Base-by-base conservation (phyloP, 257 asterid species). In the Solanum verrucosum region DNA sequence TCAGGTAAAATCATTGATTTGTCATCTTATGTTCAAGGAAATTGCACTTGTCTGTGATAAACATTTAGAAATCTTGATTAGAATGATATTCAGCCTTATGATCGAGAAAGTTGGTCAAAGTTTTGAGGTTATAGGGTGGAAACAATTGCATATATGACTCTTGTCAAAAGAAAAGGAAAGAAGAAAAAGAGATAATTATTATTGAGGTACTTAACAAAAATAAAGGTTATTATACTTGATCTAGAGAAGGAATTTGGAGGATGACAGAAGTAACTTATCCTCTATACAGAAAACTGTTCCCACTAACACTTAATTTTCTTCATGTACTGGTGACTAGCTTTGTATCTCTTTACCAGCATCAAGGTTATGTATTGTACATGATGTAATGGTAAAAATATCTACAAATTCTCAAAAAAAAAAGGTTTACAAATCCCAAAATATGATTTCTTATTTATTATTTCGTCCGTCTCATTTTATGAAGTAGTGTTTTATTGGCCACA, bases 1-100 rank as follows among this genome's bases (percentile, higher is more conserved):
- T 89, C 98, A 97, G 99, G 99, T 97, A 67, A 27, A 27, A 34
- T 21, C 73, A 33, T 44, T 67, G 84, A 63, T 83, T 37, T 56
- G 84, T 71, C 68, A 86, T 72, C 44, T 83, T 29, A 42, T 81
- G 72, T 72, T 70, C 65, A 34, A 86, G 81, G 31, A 86, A 72
- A 70, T 86, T 60, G 34, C 72, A 86, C 14, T 72, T 72, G 44
- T 73, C 52, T 86, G 40, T 72, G 33, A 71, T 46, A 31, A 78
- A 42, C 37, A 34, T 14, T 14, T 78, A 46, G 46, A 78, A 35
- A 79, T 44, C 23, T 16, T 79, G 25, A 44, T 4, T 25, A 79
- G 34, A 42, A 29, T 79, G 38, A 29, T 29, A 25, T 78, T 46
- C 5, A 25, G 65, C 35, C 27, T 5, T 7, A 79, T 79, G 65